These are phyloP conservation scores for Grammothele lineata DNA, from an alignment of 768 basidiomycete species.

Conservation along the genomic window DNA sequence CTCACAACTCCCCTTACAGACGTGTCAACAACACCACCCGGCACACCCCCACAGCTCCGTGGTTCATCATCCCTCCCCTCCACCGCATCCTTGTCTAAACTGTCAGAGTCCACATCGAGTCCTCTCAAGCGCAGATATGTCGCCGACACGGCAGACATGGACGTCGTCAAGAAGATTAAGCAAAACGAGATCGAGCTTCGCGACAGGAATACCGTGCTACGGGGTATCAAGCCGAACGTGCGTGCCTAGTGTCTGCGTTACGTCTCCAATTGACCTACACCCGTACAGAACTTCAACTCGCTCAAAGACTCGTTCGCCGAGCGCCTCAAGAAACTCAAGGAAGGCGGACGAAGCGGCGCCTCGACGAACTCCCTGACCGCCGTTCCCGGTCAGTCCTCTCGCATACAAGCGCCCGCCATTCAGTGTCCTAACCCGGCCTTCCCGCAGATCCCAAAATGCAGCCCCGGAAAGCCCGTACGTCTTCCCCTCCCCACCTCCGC, in stretches of 20 bases:
- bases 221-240: conserved; percentile 83
- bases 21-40: conserved; percentile 61
- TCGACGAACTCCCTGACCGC: conserved; percentile 35
- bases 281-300: conserved; percentile 69
- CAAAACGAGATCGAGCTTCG: conserved; percentile 73
- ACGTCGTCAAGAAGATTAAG: conserved; percentile 83
- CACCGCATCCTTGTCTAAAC: conserved; percentile 13
- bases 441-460: conserved; percentile 56
- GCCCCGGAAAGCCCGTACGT: conserved; percentile 63
- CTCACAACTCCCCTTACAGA: conserved; percentile 24
- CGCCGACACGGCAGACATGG: conserved; percentile 71
- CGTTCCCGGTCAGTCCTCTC: conserved; percentile 34
- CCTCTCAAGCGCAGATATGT: conserved; percentile 76
- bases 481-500: background rate
- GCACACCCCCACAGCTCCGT: conserved; percentile 38
- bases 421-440: no score
- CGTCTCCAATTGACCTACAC: background rate
- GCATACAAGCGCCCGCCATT: no score
- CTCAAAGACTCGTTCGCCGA: conserved; percentile 65
- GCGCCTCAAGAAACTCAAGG: conserved; percentile 75
- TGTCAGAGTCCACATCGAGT: conserved; percentile 27
- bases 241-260: conserved; percentile 24
- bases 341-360: conserved; percentile 51
- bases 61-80: conserved; percentile 13
- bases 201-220: conserved; percentile 78